Conservation (phyloP, 2,329 filamentous ascomycete genomes). For the Cladosporium oxysporum region DNA sequence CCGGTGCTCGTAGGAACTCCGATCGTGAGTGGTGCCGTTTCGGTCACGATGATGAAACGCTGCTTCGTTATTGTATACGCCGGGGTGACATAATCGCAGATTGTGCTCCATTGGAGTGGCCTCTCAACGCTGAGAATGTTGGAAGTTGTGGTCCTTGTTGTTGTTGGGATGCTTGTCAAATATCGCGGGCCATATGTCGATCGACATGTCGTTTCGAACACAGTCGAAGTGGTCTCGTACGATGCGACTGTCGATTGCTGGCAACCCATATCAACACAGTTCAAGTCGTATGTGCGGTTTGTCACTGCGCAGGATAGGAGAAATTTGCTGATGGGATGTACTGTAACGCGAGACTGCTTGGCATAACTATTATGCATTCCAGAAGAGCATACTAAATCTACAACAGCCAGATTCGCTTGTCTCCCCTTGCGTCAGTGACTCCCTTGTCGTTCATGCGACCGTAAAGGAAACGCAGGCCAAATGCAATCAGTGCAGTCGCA, state of each 20-base stretch:
- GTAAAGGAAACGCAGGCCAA: slow-evolving; percentile 33
- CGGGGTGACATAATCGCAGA: neutral
- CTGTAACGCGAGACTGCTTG: neutral
- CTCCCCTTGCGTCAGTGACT: slow-evolving; percentile 27
- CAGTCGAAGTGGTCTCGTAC: neutral
- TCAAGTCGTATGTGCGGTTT: neutral
- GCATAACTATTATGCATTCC: neutral
- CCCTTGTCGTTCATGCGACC: slow-evolving; percentile 32
- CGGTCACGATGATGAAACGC: neutral
- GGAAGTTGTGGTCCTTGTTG: neutral
- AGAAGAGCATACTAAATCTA: slow-evolving; percentile 12
- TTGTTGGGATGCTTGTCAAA: neutral
- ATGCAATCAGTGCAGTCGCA: slow-evolving; percentile 31
- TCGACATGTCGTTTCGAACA: neutral
- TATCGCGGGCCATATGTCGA: neutral
- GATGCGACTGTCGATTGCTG: neutral
- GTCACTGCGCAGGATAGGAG: neutral
- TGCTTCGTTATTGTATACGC: neutral
- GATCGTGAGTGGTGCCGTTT: neutral
- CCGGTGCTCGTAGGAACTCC: neutral
- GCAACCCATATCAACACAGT: neutral
- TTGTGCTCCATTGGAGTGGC: neutral
- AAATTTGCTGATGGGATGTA: neutral
- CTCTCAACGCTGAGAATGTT: neutral
- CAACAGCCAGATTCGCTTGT: slow-evolving; percentile 30